phyloP scores from a whole-genome alignment of 2,329 filamentous ascomycete genomes.

The Alternaria conjuncta region DNA sequence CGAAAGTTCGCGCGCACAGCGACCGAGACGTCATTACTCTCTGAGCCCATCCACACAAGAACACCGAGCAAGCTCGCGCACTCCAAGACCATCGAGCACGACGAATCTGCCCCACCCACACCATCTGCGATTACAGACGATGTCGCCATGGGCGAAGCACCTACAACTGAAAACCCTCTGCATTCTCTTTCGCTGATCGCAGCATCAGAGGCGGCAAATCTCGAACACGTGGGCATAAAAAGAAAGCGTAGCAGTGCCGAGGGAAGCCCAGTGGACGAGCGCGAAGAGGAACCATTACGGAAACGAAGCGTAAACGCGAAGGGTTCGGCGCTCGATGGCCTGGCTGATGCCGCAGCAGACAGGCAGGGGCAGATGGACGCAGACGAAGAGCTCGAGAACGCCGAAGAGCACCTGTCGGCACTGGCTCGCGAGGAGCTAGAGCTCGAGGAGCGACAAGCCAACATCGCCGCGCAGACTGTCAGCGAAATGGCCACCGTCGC shows the following conservation, averaged over 20 bases:
- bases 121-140: conserved; percentile 31
- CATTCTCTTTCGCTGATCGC: conserved; percentile 42
- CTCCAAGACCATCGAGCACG: conserved; percentile 40
- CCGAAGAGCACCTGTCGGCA: conserved; percentile 41
- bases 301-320: conserved; percentile 44
- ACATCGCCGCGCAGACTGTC: conserved; percentile 41
- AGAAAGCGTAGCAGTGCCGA: conserved; percentile 54
- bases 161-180: conserved; percentile 31
- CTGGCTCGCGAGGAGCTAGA: conserved; percentile 42
- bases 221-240: conserved; percentile 48
- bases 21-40: conserved; percentile 42
- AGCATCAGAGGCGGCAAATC: conserved; percentile 39
- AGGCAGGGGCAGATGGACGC: conserved; percentile 36
- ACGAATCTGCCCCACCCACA: conserved; percentile 37
- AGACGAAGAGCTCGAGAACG: conserved; percentile 62
- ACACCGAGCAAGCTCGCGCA: conserved; percentile 49
- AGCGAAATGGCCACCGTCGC: conserved; percentile 45
- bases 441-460: conserved; percentile 43
- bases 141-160: conserved; percentile 18
- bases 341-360: conserved; percentile 38
- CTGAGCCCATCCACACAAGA: conserved; percentile 41
- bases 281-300: conserved; percentile 44
- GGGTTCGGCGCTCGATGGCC: conserved; percentile 32
- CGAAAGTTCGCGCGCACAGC: conserved; percentile 60
- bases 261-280: conserved; percentile 47